Conservation (phyloP, 257 asterid species). For the Nicotiana paniculata region DNA sequence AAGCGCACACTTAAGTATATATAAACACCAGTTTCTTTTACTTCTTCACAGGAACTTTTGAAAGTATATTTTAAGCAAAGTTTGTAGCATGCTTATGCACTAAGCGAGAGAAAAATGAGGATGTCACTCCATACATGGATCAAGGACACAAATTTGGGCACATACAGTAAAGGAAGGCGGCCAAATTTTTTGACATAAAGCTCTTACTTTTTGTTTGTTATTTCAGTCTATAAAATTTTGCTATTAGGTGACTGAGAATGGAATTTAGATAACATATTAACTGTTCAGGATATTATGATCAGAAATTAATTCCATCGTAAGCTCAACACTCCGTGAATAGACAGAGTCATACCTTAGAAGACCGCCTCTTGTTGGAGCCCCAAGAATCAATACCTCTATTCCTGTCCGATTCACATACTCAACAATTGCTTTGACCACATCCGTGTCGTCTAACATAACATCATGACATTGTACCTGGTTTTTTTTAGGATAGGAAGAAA, state of each 20-base stretch:
- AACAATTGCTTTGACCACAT: conserved; percentile 51
- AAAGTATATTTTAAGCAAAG: background rate
- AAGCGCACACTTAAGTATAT: background rate
- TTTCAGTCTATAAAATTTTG: background rate
- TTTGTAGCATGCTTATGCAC: background rate
- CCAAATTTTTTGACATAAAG: background rate
- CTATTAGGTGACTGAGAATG: background rate
- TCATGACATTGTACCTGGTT: conserved; percentile 60
- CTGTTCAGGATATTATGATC: background rate
- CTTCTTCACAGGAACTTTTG: background rate
- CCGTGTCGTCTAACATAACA: conserved; percentile 63
- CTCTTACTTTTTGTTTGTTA: background rate
- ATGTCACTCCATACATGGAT: background rate
- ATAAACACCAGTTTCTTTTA: background rate
- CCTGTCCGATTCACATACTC: conserved; percentile 64
- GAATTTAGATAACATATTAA: background rate
- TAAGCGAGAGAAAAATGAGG: background rate
- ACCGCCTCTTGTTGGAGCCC: conserved; percentile 61
- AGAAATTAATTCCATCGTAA: background rate
- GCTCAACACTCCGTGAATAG: background rate
- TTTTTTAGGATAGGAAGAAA: background rate
- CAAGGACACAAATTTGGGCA: background rate
- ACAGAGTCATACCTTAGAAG: conserved; percentile 52
- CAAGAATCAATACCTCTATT: conserved; percentile 67
- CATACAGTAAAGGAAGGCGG: background rate